phyloP scores from a whole-genome alignment of 2,329 filamentous ascomycete species.

The Exserohilum rostratum region DNA sequence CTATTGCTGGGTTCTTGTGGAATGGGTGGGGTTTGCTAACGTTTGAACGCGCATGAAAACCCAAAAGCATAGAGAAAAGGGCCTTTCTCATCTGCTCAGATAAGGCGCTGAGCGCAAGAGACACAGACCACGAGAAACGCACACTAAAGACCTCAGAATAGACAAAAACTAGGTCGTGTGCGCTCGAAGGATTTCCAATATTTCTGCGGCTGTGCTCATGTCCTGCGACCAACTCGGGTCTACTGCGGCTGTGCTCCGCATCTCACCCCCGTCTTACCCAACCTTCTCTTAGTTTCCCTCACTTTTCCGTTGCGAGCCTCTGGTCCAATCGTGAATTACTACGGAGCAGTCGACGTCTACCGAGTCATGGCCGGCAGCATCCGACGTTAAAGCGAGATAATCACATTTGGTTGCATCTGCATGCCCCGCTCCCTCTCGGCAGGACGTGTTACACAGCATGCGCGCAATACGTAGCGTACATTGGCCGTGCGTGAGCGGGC shows the following conservation, averaged over 20 bases:
- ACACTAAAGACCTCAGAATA: too few species aligned
- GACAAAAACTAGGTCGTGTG: not conserved
- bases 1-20: too few species aligned
- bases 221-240: conserved; percentile 4
- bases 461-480: conserved; percentile 8
- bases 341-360: conserved; percentile 8
- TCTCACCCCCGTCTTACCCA: not conserved
- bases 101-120: too few species aligned
- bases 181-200: not conserved
- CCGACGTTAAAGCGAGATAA: conserved; percentile 1
- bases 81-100: too few species aligned
- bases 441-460: conserved; percentile 14
- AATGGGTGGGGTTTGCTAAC: too few species aligned
- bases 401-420: not conserved
- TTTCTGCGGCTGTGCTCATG: conserved; percentile 7
- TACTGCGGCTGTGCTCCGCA: conserved; percentile 6
- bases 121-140: too few species aligned
- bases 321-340: conserved; percentile 1
- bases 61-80: too few species aligned
- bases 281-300: not conserved
- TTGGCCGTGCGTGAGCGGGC: not conserved
- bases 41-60: too few species aligned
- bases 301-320: not conserved
- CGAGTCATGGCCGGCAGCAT: conserved; percentile 11
- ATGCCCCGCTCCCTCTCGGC: conserved; percentile 1